A percentile compares a stretch with the other conserved stretches of the same genome.
Conservation (phyloP, 345 rosid genomes). For the Leavenworthia alabamica region DNA sequence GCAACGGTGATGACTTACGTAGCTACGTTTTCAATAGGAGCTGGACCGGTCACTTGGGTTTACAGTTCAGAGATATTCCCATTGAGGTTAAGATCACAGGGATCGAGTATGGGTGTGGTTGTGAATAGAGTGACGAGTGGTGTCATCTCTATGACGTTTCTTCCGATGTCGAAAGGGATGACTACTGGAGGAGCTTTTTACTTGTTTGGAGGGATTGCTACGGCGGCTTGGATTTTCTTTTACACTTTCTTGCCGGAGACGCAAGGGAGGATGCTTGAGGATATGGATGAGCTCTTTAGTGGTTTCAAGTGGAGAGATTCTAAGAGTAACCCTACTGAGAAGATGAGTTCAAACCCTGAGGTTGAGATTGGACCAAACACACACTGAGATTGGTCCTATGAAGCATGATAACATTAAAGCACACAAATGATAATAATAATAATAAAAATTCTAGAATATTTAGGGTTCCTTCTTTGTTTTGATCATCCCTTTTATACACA, state of each 20-base stretch:
- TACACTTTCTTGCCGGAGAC: conserved; percentile 60
- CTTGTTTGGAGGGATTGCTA: conserved; percentile 45
- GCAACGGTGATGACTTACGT: conserved; percentile 57
- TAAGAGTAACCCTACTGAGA: conserved; percentile 23
- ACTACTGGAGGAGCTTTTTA: conserved; percentile 78
- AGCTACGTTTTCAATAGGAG: conserved; percentile 71
- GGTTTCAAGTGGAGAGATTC: conserved; percentile 44
- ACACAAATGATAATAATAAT: too few relatives aligned
- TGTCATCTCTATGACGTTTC: conserved; percentile 49
- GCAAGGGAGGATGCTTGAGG: conserved; percentile 66
- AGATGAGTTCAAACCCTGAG: not conserved
- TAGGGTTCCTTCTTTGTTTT: too few relatives aligned
- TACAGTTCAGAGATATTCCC: conserved; percentile 89
- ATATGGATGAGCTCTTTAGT: conserved; percentile 61
- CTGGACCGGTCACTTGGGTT: conserved; percentile 86
- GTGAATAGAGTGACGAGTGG: conserved; percentile 76
- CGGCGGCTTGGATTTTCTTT: conserved; percentile 55
- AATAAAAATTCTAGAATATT: too few relatives aligned
- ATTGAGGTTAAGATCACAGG: conserved; percentile 72
- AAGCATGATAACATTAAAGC: too few relatives aligned
- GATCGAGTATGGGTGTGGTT: conserved; percentile 57
- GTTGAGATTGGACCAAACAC: conserved; percentile 23
- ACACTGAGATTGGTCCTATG: not conserved
- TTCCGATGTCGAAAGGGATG: conserved; percentile 45
- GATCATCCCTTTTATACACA: too few relatives aligned